Percentiles rank a stretch among this genome's conserved stretches.
phyloP scores from a whole-genome alignment of 1,139 yeast species.

The Diutina siamensis region DNA sequence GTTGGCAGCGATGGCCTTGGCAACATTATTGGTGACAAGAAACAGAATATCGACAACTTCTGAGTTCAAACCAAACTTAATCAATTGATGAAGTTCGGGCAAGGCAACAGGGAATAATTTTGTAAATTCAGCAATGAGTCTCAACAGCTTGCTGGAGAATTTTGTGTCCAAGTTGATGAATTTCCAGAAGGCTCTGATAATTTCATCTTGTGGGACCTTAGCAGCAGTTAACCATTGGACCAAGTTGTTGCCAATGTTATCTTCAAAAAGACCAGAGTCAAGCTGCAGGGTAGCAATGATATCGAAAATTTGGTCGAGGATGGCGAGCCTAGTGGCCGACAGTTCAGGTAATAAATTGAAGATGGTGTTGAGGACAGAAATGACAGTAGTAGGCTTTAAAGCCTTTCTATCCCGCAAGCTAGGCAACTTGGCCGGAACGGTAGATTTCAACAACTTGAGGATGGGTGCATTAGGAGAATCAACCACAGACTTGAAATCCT shows the following conservation, averaged over 20 bases:
- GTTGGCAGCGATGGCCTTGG: conserved; percentile 17
- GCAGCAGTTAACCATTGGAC: conserved; percentile 25
- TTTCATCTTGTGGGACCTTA: conserved; percentile 19
- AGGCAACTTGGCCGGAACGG: conserved; percentile 28
- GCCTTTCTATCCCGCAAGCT: conserved; percentile 37
- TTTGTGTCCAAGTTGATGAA: conserved; percentile 26
- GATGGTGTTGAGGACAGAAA: conserved; percentile 31
- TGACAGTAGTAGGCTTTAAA: conserved; percentile 30
- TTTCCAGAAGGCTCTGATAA: conserved; percentile 26
- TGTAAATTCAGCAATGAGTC: conserved; percentile 27
- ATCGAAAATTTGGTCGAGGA: conserved; percentile 23
- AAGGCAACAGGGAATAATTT: conserved; percentile 13
- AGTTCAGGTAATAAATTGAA: conserved; percentile 32
- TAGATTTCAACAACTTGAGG: conserved; percentile 20
- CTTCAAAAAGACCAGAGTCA: conserved; percentile 25
- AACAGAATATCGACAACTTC: conserved; percentile 33
- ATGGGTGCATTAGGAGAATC: conserved; percentile 21
- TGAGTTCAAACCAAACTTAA: conserved; percentile 28
- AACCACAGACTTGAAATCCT: conserved; percentile 16
- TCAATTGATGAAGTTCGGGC: conserved; percentile 23
- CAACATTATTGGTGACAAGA: conserved; percentile 31
- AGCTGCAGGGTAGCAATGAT: conserved; percentile 22
- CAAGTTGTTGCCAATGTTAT: conserved; percentile 27
- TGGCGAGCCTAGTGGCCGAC: conserved; percentile 22
- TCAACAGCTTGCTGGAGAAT: conserved; percentile 21